Base-by-base conservation (phyloP, 2,329 filamentous ascomycete genomes). In the Salinomyces thailandicus region DNA sequence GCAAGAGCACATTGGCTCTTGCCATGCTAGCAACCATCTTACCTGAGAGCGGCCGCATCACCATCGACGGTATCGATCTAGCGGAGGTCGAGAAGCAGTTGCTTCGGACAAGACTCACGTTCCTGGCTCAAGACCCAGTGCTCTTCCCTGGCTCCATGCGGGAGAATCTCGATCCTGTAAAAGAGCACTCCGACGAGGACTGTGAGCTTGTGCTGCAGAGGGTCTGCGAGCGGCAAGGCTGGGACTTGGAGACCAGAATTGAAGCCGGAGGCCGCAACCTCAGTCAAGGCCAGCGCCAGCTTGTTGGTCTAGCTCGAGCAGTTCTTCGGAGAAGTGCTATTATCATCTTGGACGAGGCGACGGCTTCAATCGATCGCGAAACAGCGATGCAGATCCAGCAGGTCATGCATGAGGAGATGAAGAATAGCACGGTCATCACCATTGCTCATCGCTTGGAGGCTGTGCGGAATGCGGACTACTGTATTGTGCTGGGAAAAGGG, bases 1-100 rank as follows among this genome's bases (percentile, higher is more conserved):
- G 85, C 3, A 93, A 93, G 59, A 85, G 79, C 34, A 93, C 85
- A 0, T 71, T 89, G 1, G 75, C 76, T 0, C 59, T 79, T 1
- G 66, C 72, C 0, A 61, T 81, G 1, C 67, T 81, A 0, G 73
- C 69, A 3, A 75, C 70, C 9, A 64, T 76, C 11, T 52, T 65
- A 0, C 72, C 75, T 0, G 63, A 68, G 26, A 61, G 56, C 2
- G 77, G 77, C 4, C 60, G 60, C 2, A 79, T 81, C 29, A 46
- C 69, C 3, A 68, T 81, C 35, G 77, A 80, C 47, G 66, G 64
- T 15, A 64, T 80, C 12, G 72, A 81, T 43, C 71, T 79, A 20
- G 63, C 72, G 0, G 66, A 67, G 17, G 72, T 80, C 8, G 66
- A 69, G 44, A 75, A 68, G 9, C 71, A 79, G 50, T 63, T 69